Evolutionary conservation across 495 filamentous ascomycete genomes (phyloP), one percentile per base, ranked within the genome.

Genomic region (Lepraria neglecta): DNA sequence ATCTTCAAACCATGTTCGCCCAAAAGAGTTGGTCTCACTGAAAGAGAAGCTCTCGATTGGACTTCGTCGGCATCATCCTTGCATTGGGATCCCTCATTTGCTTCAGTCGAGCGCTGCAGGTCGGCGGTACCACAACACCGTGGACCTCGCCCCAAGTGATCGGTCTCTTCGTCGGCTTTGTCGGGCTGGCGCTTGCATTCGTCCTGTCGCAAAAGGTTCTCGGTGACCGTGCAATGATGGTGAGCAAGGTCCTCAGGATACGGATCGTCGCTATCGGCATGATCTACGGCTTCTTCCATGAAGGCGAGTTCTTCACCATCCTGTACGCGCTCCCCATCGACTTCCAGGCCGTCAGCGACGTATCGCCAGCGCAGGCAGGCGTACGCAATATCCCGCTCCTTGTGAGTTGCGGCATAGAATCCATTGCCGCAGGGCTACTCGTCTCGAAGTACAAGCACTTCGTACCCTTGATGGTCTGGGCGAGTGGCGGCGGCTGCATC

Each of bases 61-160:
- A 56, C 21, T 33, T 33, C 30, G 4, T 56, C 24, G 52, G 52
- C 52, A 33, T 38, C 10, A 38, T 42, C 30, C 52, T 56, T 28
- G 28, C 30, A 12, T 10, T 56, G 31, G 52, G 28, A 9, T 28
- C 52, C 52, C 10, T 56, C 17, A 56, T 56, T 28, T 31, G 52
- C 28, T 56, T 31, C 30, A 56, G n/a, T 28, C 52, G 24, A 19
- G 52, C 52, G 17, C 52, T 56, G 38, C 52, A 56, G 4, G 24
- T 31, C 38, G 52, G 17, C 30, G 52, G 52, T 6, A 28, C 11
- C 24, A 56, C 30, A 6, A 15, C 21, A 11, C 11, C 52, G 3
- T 56, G 52, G 52, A 35, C 11, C 17, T 50, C 46, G 19, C 27
- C 46, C 14, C 21, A 28, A 27, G 46, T 50, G 46, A 14, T 50